A percentile compares a stretch with the other conserved stretches of the same genome.
Evolutionary conservation across 192 early-diverging fungal species (phyloP).

Genomic region (Backusella morwellensis): DNA sequence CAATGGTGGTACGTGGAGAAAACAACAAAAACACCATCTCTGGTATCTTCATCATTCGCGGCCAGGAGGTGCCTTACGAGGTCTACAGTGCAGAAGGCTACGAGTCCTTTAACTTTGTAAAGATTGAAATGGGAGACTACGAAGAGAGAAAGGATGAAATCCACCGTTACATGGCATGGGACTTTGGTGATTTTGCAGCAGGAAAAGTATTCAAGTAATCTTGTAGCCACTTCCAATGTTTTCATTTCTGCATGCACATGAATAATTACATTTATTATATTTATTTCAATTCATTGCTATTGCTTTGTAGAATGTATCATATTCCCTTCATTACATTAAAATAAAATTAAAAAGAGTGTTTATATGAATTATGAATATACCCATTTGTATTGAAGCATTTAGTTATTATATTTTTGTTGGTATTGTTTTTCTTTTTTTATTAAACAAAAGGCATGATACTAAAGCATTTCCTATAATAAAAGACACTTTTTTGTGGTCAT

Average conservation of each 20-base stretch:
- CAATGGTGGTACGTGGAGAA: constrained; percentile 76
- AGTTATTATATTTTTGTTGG: too few relatives aligned
- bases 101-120: constrained; percentile 82
- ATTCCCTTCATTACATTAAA: background rate
- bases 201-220: constrained; percentile 86
- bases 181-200: constrained; percentile 70
- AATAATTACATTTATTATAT: background rate
- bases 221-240: background rate
- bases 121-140: constrained; percentile 57
- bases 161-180: constrained; percentile 78
- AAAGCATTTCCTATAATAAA: too few relatives aligned
- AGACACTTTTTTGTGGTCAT: too few relatives aligned
- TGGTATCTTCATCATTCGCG: constrained; percentile 94
- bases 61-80: constrained; percentile 75
- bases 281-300: background rate
- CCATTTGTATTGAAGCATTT: too few relatives aligned
- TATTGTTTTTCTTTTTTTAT: too few relatives aligned
- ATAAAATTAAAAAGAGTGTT: background rate
- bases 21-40: constrained; percentile 87
- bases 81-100: constrained; percentile 77
- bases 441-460: too few relatives aligned
- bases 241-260: too few relatives aligned
- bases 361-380: background rate
- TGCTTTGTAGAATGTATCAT: background rate
- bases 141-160: constrained; percentile 57